Evolutionary conservation across 768 basidiomycete genomes (phyloP).

Genomic region (Crassisporium funariophilum): DNA sequence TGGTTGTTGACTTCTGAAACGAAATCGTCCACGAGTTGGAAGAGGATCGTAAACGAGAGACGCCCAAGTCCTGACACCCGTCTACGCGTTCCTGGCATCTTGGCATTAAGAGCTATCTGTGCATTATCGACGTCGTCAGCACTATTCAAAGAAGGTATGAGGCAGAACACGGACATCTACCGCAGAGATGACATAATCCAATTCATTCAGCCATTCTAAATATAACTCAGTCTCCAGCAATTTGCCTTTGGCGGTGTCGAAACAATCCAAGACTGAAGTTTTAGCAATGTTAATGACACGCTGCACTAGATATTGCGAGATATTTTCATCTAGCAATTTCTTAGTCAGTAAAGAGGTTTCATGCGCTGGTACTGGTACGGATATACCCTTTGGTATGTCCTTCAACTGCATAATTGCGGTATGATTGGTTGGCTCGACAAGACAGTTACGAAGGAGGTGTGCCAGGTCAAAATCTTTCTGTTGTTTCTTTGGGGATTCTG

Average conservation of each 20-base stretch:
- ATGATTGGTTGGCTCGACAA: conserved; percentile 15
- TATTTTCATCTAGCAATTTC: conserved; percentile 14
- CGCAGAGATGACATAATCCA: conserved; percentile 39
- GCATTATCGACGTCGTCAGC: conserved; percentile 1
- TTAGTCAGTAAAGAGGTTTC: neutral
- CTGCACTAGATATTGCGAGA: conserved; percentile 25
- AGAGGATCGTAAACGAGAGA: conserved; percentile 42
- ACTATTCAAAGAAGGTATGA: conserved; percentile 2
- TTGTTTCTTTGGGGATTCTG: conserved; percentile 14
- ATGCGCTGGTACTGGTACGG: neutral
- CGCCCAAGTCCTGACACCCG: conserved; percentile 40
- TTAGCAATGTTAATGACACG: conserved; percentile 36
- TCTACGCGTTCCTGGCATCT: conserved; percentile 37
- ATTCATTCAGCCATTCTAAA: conserved; percentile 41
- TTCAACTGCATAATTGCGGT: conserved; percentile 24
- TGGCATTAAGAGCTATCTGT: conserved; percentile 39
- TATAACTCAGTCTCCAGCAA: conserved; percentile 46
- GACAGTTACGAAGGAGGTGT: conserved; percentile 22
- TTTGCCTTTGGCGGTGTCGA: conserved; percentile 26
- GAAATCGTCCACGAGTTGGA: conserved; percentile 44
- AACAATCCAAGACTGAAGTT: conserved; percentile 30
- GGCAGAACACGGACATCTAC: conserved; percentile 33
- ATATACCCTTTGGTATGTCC: conserved; percentile 26
- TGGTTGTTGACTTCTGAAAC: conserved; percentile 46
- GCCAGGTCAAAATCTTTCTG: conserved; percentile 24